Conservation (phyloP, 495 filamentous ascomycete species). For the Xylaria venustula region DNA sequence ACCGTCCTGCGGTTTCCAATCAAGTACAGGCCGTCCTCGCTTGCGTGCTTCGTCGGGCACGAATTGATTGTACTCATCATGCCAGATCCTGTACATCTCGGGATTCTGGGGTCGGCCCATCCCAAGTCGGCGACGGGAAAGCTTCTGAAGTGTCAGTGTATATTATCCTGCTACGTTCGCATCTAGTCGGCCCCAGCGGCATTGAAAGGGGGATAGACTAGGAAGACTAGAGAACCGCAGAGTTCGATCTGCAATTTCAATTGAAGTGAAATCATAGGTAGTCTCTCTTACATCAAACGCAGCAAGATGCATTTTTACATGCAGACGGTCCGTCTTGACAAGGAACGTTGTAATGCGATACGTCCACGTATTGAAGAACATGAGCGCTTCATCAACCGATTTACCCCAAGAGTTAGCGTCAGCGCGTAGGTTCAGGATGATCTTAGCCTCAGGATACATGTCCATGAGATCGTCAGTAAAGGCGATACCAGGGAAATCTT, state of each 20-base stretch:
- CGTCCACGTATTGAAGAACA: slow-evolving; percentile 24
- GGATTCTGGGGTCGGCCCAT: neutral
- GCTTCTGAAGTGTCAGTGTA: neutral
- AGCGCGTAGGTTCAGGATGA: slow-evolving; percentile 30
- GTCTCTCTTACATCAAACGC: neutral
- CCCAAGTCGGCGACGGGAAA: neutral
- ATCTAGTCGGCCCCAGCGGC: too few relatives aligned
- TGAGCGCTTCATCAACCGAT: slow-evolving; percentile 11
- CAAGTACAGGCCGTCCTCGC: slow-evolving; percentile 19
- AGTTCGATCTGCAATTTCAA: too few relatives aligned
- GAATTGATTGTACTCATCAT: slow-evolving; percentile 9
- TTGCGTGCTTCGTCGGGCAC: slow-evolving; percentile 13
- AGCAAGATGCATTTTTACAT: neutral
- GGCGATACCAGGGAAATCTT: neutral
- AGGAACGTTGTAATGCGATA: neutral
- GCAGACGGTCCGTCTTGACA: neutral
- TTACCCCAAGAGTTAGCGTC: slow-evolving; percentile 10
- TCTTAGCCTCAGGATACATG: slow-evolving; percentile 34
- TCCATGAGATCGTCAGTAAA: slow-evolving; percentile 27
- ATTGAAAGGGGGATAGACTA: too few relatives aligned
- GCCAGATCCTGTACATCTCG: neutral
- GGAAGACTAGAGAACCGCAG: too few relatives aligned
- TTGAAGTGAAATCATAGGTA: too few relatives aligned
- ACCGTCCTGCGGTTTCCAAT: slow-evolving; percentile 25
- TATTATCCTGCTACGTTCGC: neutral